A percentile compares a stretch with the other conserved stretches of the same genome.
These are phyloP conservation scores for Phymatotrichopsis omnivora DNA, from an alignment of 2,329 filamentous ascomycete species.

Conservation along the genomic window DNA sequence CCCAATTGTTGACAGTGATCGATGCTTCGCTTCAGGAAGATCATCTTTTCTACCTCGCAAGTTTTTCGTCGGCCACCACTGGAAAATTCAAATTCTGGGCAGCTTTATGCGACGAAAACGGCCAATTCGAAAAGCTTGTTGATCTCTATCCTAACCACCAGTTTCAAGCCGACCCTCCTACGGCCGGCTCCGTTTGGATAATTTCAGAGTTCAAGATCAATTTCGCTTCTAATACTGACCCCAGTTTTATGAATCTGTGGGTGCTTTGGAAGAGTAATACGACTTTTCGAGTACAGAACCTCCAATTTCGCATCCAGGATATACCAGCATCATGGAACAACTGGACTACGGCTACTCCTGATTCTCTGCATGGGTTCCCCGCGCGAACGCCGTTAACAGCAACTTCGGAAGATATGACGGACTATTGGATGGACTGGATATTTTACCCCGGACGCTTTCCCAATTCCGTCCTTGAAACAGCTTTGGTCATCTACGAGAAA, in stretches of 20 bases:
- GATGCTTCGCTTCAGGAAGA: constrained; percentile 39
- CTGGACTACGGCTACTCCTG: constrained; percentile 61
- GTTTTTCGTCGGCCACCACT: constrained; percentile 76
- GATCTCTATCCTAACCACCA: constrained; percentile 57
- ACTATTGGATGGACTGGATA: constrained; percentile 79
- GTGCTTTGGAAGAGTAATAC: constrained; percentile 77
- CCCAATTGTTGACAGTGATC: constrained; percentile 32
- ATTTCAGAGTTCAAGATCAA: constrained; percentile 64
- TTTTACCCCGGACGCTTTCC: constrained; percentile 77
- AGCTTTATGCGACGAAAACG: constrained; percentile 53
- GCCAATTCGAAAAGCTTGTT: constrained; percentile 35
- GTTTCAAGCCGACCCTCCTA: constrained; percentile 58
- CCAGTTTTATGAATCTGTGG: constrained; percentile 56
- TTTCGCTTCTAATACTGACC: constrained; percentile 40
- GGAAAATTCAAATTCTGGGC: constrained; percentile 95
- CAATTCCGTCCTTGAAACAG: constrained; percentile 67
- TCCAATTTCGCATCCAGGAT: constrained; percentile 61
- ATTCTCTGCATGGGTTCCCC: constrained; percentile 45
- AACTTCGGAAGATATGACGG: constrained; percentile 59
- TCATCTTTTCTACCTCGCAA: constrained; percentile 55
- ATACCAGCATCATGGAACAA: constrained; percentile 53
- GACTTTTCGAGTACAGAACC: constrained; percentile 60
- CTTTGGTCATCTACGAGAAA: constrained; percentile 64
- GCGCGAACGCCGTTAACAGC: constrained; percentile 50
- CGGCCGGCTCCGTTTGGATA: constrained; percentile 67